Base-by-base conservation (phyloP, 1,284 basidiomycete species). In the Wolfiporia cocos region DNA sequence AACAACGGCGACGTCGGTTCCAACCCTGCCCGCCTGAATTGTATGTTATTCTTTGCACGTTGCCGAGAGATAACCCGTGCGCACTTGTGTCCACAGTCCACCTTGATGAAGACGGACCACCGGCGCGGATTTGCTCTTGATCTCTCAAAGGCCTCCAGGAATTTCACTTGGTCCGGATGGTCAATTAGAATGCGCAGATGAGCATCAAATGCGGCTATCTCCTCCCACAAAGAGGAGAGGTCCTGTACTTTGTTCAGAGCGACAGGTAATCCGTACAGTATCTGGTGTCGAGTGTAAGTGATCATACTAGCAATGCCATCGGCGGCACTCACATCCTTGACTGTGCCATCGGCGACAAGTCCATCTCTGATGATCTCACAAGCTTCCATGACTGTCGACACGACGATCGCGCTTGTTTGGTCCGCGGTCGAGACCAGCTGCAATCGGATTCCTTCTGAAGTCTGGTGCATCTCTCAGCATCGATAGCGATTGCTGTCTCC, bases 41-140 rank as follows among this genome's bases (percentile, higher is more conserved):
- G 30, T 29, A 32, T 37, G 33, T 42, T 36, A 49, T 35, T 12
- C 28, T 32, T 31, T n/a, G 9, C 42, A 28, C 22, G 26, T 43
- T 22, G 21, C 5, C 30, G 40, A 37, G 39, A 26, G 36, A n/a
- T 36, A 26, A 34, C 19, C 20, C 17, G 32, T 28, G 63, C 81
- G 54, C 64, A 88, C 85, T 80, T 78, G 51, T 79, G 76, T 22
- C 86, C 88, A 11, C 79, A 78, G 50, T 92, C 86, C 33, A 92
- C 71, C 58, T 92, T 92, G 48, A 92, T 71, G 57, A 92, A 92
- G 1, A 75, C 74, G 15, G 78, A 81, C 88, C 89, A 92, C 40
- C 59, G 66, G 50, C 68, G 67, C 2, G 69, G 60, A 14, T 51
- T 57, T 26, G 56, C 50, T 52, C 67, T 63, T 36, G 53, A 52